Base-by-base conservation (phyloP, 2,329 filamentous ascomycete species). In the Arthrobotrys entomopaga region DNA sequence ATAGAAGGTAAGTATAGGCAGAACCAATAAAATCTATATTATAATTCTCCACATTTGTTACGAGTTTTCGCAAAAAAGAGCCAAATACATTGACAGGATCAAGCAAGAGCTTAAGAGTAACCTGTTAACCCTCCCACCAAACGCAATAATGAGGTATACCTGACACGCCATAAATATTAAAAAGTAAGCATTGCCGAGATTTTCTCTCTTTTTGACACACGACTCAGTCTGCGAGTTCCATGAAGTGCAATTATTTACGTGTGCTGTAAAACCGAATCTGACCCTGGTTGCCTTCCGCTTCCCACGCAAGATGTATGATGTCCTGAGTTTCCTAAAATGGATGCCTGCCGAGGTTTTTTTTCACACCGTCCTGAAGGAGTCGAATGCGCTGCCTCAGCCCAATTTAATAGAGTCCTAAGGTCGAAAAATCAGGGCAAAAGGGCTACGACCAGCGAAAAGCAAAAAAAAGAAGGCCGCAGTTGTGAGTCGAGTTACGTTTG, bases 241-340 rank as follows among this genome's bases (percentile, higher is more conserved):
- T n/a, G 42, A n/a, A 57, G 34, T 34, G 38, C 38, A 57, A 54
- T 22, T 42, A 43, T 50, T 69, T 61, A 34, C 29, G 29, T 34
- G 56, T 61, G 65, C 65, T 56, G 65, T 57, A 61, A 61, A 69
- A 50, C 42, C 29, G 43, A 46, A 24, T 48, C 59, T 52, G 54
- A 60, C 69, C 69, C 61, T 66, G 69, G 56, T 73, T 73, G 69
- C 69, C 69, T 73, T 59, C 69, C 69, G 61, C 69, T 73, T 73
- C 10, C 46, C 56, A 66, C 60, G 61, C 54, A 65, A 48, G 48
- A 66, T 57, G 54, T 61, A 6, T 58, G 26, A 34, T 38, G n/a
- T 46, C 59, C 8, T 48, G 34, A 61, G 56, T 46, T 65, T 64
- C 38, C 67, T 66, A 50, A 54, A 61, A 40, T 20, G 58, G 69